Evolutionary conservation across 805 yeast genomes (phyloP).

Genomic region (Cyberlindnera veronae): DNA sequence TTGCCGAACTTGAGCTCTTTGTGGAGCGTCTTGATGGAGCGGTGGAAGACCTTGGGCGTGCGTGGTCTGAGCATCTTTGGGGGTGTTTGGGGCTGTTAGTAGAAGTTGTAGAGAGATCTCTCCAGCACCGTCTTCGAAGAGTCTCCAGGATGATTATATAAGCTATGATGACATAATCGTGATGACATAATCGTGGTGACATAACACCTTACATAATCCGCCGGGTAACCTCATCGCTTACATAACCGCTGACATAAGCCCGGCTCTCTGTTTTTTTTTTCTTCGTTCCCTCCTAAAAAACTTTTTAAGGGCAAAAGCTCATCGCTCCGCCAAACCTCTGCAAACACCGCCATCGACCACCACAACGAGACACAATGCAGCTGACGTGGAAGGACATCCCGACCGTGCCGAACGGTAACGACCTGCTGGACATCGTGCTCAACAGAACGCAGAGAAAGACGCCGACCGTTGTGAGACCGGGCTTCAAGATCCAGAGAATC

Average conservation of each 20-base stretch:
- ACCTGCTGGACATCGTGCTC: constrained; percentile 91
- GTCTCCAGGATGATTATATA: no score
- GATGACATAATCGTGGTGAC: no score
- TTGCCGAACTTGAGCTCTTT: constrained; percentile 96
- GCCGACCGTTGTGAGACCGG: constrained; percentile 97
- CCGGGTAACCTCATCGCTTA: constrained; percentile 19
- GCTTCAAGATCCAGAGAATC: constrained; percentile 93
- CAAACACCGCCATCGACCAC: neutral
- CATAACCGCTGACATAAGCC: neutral
- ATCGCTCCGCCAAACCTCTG: no score
- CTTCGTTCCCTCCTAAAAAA: constrained; percentile 6
- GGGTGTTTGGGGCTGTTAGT: no score
- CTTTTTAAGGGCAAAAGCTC: constrained; percentile 6
- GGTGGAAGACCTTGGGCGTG: constrained; percentile 7
- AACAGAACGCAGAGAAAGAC: constrained; percentile 98
- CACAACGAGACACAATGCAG: constrained; percentile 50
- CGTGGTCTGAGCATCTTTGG: no score
- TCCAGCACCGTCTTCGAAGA: no score
- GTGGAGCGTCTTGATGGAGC: constrained; percentile 41
- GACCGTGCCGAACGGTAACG: constrained; percentile 87
- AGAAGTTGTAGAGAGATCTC: no score
- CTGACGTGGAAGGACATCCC: constrained; percentile 98
- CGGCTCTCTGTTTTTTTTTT: constrained; percentile 2
- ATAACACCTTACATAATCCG: no score
- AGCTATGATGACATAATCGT: no score